Evolutionary conservation across 208 protist species (phyloP), one percentile per base, ranked within the genome.

Genomic region (Trypanosoma avium): DNA sequence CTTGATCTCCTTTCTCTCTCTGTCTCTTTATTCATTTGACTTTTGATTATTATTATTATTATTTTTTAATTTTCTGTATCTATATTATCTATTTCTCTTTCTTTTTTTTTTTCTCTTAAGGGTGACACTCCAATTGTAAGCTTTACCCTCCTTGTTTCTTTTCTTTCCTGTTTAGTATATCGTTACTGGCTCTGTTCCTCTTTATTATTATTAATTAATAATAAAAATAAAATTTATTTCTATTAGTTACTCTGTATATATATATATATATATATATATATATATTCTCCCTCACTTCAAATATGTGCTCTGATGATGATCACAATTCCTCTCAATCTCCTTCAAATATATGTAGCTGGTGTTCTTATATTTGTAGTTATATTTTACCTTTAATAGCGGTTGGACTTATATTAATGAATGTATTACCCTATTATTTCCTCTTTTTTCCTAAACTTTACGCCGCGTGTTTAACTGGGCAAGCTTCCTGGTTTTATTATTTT

Each of bases 401-500:
- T 4, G 36, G 4, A 0, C 72, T 88, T 40, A 88, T 92, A 40
- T 46, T 61, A 7, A 36, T 47, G 21, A 86, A 84, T 32, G 72
- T 82, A 13, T 4, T 80, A 17, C 85, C 85, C 21, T 92, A 85
- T 45, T 76, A 86, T 62, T 22, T 78, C 6, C 53, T 49, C 33
- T 82, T 78, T 36, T 55, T 86, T 7, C 75, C 72, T 0, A 45
- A 64, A 49, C 70, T 92, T 1, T 38, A 50, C 6, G 22, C 53
- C 1, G 49, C 55, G n/a, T 89, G 73, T 59, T 48, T 42, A 24
- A 21, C 42, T 3, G 76, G 77, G 32, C 55, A 58, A 0, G 81
- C 65, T 12, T 82, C 77, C 12, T 80, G 65, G 52, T 36, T 80
- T 8, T 90, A 82, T 48, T 89, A 79, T 63, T 69, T 75, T 61